phyloP scores from a whole-genome alignment of 1,284 basidiomycete genomes.

The Crepidotus sp. region DNA sequence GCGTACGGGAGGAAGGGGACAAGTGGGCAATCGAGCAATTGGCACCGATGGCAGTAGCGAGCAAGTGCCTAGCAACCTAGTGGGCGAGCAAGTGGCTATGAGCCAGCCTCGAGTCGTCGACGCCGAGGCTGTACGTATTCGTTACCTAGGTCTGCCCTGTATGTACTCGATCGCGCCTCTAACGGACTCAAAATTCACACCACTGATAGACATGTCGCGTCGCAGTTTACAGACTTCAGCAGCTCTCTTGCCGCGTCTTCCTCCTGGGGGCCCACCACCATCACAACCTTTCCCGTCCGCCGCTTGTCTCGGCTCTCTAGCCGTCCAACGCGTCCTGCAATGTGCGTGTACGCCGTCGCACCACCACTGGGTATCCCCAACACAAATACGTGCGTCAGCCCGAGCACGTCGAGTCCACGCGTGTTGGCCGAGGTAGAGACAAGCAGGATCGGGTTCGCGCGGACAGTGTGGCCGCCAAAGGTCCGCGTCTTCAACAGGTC shows the following conservation, averaged over 20 bases:
- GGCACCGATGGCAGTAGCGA: no score
- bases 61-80: no score
- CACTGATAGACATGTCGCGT: no score
- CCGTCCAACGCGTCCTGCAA: conserved; percentile 68
- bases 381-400: conserved; percentile 66
- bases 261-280: conserved; percentile 30
- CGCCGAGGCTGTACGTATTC: no score
- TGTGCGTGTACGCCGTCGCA: conserved; percentile 50
- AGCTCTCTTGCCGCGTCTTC: conserved; percentile 37
- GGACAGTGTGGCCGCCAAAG: conserved; percentile 18
- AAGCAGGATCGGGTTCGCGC: conserved; percentile 50
- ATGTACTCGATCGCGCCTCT: no score
- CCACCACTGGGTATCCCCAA: conserved; percentile 49
- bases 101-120: no score
- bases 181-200: no score
- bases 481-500: conserved; percentile 36
- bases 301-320: conserved; percentile 34
- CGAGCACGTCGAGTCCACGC: conserved; percentile 64
- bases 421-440: conserved; percentile 59
- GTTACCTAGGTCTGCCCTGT: no score
- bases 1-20: no score
- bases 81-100: no score
- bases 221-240: conserved; percentile 35
- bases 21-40: no score
- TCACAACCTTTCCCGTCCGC: conserved; percentile 52